Evolutionary conservation across 768 basidiomycete species (phyloP).

Genomic region (Hygrophorus pudorinus): DNA sequence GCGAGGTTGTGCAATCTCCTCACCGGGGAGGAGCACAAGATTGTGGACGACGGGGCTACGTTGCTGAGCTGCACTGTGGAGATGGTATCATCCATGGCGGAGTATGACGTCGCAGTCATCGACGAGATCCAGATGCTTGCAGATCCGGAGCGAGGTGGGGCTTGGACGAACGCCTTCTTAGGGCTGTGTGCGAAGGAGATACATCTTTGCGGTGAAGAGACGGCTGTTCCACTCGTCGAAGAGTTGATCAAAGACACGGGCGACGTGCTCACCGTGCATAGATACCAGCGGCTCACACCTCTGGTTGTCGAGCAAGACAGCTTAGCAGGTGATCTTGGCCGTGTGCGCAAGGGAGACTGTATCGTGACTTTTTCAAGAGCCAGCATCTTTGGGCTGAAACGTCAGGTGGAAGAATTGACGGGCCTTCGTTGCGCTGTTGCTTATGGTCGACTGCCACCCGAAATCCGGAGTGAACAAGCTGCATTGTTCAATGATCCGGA

Average conservation of each 20-base stretch:
- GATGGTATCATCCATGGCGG: conserved; percentile 49
- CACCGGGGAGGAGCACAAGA: conserved; percentile 85
- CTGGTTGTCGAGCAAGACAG: conserved; percentile 58
- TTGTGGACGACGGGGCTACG: conserved; percentile 45
- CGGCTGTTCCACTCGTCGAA: conserved; percentile 73
- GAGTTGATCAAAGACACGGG: conserved; percentile 64
- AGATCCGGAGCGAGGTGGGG: conserved; percentile 64
- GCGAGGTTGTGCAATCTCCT: conserved; percentile 71
- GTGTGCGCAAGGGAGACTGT: conserved; percentile 77
- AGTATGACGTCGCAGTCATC: conserved; percentile 76
- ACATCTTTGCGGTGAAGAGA: conserved; percentile 94
- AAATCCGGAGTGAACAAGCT: conserved; percentile 87
- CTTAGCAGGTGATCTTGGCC: conserved; percentile 47
- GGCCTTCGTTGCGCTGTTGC: conserved; percentile 82
- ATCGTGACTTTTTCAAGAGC: conserved; percentile 76
- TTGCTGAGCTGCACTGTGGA: conserved; percentile 87
- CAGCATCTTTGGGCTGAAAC: conserved; percentile 70
- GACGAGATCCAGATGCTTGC: conserved; percentile 97
- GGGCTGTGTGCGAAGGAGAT: conserved; percentile 70
- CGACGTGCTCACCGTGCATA: conserved; percentile 70
- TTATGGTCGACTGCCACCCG: conserved; percentile 88
- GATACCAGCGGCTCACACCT: conserved; percentile 85
- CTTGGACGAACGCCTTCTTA: conserved; percentile 79
- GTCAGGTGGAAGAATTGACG: conserved; percentile 57
- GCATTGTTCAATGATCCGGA: conserved; percentile 79